Percentiles rank a stretch among this genome's conserved stretches.
These are phyloP conservation scores for Oropetium thomaeum DNA, from an alignment of 176 grass and related monocot species.

Conservation along the genomic window DNA sequence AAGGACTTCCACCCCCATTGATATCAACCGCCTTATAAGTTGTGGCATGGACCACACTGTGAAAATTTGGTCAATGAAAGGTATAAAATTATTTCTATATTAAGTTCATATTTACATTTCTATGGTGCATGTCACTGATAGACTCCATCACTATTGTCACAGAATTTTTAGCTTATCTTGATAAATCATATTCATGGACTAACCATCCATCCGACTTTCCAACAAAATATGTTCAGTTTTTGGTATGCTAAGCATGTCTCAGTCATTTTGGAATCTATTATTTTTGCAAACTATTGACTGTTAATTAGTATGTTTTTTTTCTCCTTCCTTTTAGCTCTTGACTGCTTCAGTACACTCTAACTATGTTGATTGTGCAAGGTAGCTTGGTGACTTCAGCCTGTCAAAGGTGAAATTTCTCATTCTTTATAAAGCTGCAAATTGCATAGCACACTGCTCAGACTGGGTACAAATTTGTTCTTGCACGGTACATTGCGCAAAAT, in stretches of 20 bases:
- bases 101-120: conserved; percentile 14
- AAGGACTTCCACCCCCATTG: conserved; percentile 93
- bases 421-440: conserved; percentile 4
- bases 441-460: neutral
- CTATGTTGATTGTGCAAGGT: conserved; percentile 95
- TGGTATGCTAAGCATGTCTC: conserved; percentile 39
- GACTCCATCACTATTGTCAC: conserved; percentile 4
- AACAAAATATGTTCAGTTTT: conserved; percentile 96
- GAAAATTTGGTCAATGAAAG: conserved; percentile 99
- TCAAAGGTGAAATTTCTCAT: conserved; percentile 67
- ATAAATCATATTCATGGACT: conserved; percentile 96
- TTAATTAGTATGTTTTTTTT: neutral
- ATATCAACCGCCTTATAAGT: conserved; percentile 83
- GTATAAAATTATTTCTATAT: conserved; percentile 27
- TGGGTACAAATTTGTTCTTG: neutral
- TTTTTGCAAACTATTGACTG: neutral
- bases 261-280: neutral
- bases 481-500: conserved; percentile 1
- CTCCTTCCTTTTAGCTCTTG: conserved; percentile 52
- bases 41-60: conserved; percentile 98
- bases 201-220: conserved; percentile 89
- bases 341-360: conserved; percentile 76
- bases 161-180: conserved; percentile 96
- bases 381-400: conserved; percentile 93
- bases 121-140: conserved; percentile 15